These are phyloP conservation scores for Porcisia hertigi DNA, from an alignment of 208 protist species.

Conservation along the genomic window DNA sequence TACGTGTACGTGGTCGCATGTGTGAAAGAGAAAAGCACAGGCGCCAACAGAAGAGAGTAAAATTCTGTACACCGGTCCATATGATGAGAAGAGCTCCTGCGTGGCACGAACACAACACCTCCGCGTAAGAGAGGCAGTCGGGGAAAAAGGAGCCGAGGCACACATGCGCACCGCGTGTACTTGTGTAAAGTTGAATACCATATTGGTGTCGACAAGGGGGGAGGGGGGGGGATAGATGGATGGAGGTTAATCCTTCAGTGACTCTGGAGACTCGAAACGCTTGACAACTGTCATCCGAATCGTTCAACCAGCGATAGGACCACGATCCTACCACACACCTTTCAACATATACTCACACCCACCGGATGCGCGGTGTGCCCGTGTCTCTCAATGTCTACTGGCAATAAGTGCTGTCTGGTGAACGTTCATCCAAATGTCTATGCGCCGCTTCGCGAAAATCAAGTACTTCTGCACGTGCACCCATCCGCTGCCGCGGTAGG, in stretches of 20 bases:
- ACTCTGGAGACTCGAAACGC: neutral
- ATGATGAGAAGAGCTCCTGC: neutral
- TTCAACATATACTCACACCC: neutral
- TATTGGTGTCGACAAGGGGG: neutral
- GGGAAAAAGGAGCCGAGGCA: neutral
- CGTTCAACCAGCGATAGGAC: neutral
- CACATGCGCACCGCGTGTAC: neutral
- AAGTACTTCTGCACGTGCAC: constrained; percentile 85
- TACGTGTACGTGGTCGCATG: too few relatives aligned
- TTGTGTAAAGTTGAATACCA: neutral
- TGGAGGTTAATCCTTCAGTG: neutral
- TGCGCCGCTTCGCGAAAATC: constrained; percentile 68
- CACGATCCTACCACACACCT: neutral
- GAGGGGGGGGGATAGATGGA: neutral
- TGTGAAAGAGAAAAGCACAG: too few relatives aligned
- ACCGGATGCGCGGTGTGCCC: neutral
- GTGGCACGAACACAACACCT: neutral
- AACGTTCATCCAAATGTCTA: constrained; percentile 64
- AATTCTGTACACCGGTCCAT: neutral
- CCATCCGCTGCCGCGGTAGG: constrained; percentile 56
- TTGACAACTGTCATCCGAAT: neutral
- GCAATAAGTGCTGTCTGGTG: constrained; percentile 49
- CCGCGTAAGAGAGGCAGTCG: neutral
- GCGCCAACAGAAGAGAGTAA: neutral
- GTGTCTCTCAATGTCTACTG: constrained; percentile 23